Evolutionary conservation across 2,329 filamentous ascomycete genomes (phyloP).

Genomic region (Ophiostoma fasciatum): DNA sequence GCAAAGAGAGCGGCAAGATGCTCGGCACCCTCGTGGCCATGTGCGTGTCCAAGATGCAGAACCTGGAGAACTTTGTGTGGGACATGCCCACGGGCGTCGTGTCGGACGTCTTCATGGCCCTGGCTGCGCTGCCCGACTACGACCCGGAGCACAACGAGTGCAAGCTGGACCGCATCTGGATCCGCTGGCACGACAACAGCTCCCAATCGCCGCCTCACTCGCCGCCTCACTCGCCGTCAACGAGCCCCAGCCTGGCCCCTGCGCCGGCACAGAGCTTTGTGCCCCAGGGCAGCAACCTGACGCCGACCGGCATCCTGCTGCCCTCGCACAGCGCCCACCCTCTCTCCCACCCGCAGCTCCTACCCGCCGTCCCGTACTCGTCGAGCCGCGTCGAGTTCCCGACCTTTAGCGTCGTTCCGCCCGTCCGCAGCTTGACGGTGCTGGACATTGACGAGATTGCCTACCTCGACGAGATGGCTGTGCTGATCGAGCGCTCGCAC

Average conservation of each 20-base stretch:
- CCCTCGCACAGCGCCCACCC: conserved; percentile 17
- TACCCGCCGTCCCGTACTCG: conserved; percentile 30
- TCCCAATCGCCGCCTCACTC: no score
- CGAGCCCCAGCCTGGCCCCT: conserved; percentile 14
- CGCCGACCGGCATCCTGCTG: conserved; percentile 25
- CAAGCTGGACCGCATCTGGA: conserved; percentile 60
- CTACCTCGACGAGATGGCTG: conserved; percentile 70
- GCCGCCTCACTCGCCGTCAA: conserved; percentile 19
- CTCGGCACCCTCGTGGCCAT: conserved; percentile 69
- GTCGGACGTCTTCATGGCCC: conserved; percentile 65
- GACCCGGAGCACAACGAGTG: conserved; percentile 42
- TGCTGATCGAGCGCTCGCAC: conserved; percentile 58
- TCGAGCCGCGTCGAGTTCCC: conserved; percentile 57
- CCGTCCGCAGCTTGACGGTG: conserved; percentile 60
- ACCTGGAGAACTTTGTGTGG: conserved; percentile 72
- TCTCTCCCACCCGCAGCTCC: conserved; percentile 17
- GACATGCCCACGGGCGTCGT: conserved; percentile 80
- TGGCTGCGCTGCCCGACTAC: conserved; percentile 54
- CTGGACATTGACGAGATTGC: conserved; percentile 71
- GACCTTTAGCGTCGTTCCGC: conserved; percentile 63
- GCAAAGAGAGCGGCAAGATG: conserved; percentile 77
- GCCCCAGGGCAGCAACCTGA: conserved; percentile 23
- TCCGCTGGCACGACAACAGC: conserved; percentile 70
- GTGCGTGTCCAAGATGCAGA: conserved; percentile 67
- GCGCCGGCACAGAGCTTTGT: conserved; percentile 13